Conservation (phyloP, 495 filamentous ascomycete species). For the Penicillium lagena region DNA sequence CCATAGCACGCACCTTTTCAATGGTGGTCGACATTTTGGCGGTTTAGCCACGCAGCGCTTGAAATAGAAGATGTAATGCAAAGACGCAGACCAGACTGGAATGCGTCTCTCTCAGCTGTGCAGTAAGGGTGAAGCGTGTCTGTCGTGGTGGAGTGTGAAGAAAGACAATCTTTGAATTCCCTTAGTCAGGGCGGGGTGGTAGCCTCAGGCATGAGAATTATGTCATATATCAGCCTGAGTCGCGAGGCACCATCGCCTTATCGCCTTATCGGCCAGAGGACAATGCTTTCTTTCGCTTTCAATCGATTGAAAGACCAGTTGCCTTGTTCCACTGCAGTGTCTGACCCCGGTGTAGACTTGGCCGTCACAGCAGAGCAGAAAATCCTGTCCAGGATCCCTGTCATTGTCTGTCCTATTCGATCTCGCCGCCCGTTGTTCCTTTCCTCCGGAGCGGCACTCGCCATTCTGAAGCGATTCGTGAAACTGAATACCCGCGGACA, state of each 20-base stretch:
- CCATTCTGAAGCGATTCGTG: too few species aligned
- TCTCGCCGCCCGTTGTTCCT: too few species aligned
- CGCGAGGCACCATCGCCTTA: conserved; percentile 1
- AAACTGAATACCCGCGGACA: background rate
- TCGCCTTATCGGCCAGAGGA: conserved; percentile 19
- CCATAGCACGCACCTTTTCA: conserved; percentile 65
- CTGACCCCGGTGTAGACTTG: too few species aligned
- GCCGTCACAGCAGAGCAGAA: too few species aligned
- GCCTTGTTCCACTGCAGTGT: too few species aligned
- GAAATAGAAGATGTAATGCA: conserved; percentile 1
- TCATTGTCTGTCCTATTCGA: too few species aligned
- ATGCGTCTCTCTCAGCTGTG: conserved; percentile 6
- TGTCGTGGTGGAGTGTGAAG: conserved; percentile 1
- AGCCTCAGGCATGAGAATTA: conserved; percentile 20
- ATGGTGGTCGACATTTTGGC: conserved; percentile 89
- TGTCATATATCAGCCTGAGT: conserved; percentile 9
- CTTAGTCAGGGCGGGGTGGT: conserved; percentile 28
- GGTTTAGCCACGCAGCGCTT: conserved; percentile 13
- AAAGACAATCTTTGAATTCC: conserved; percentile 24
- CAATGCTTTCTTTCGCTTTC: background rate
- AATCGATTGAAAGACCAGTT: background rate
- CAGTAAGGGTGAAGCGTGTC: background rate
- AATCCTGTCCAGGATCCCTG: too few species aligned
- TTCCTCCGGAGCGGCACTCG: too few species aligned
- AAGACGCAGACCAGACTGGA: too few species aligned